These are phyloP conservation scores for Yarrowia keelungensis DNA, from an alignment of 805 yeast genomes.

Conservation along the genomic window DNA sequence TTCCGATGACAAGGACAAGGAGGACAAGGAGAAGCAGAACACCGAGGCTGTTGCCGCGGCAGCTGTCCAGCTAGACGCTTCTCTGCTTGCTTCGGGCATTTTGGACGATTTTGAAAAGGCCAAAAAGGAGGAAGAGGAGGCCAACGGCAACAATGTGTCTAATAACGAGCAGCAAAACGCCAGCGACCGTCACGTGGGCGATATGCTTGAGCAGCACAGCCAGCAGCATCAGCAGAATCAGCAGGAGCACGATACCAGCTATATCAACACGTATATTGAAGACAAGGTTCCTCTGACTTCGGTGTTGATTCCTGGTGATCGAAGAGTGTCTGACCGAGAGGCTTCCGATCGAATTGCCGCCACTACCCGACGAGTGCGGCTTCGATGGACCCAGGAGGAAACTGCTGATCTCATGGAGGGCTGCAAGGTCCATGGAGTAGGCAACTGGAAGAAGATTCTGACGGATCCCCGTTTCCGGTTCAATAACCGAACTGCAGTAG, in stretches of 20 bases:
- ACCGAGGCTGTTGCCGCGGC: slow-evolving; percentile 37
- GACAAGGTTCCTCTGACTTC: slow-evolving; percentile 36
- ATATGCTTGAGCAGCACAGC: slow-evolving; percentile 28
- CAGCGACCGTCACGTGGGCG: slow-evolving; percentile 25
- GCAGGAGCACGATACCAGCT: slow-evolving; percentile 32
- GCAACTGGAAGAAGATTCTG: slow-evolving; percentile 57
- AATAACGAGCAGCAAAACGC: slow-evolving; percentile 4
- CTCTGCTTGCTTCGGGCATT: slow-evolving; percentile 30
- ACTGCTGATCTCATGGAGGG: slow-evolving; percentile 55
- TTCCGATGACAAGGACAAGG: slow-evolving; percentile 22
- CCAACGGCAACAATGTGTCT: neutral
- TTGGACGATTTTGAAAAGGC: slow-evolving; percentile 39
- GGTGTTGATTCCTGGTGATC: slow-evolving; percentile 31
- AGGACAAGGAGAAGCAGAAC: slow-evolving; percentile 32
- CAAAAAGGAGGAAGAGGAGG: slow-evolving; percentile 35
- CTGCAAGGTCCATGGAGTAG: slow-evolving; percentile 54
- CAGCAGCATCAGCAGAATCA: slow-evolving; percentile 32
- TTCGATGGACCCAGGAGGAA: slow-evolving; percentile 55
- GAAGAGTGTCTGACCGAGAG: slow-evolving; percentile 21
- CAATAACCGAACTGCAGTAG: slow-evolving; percentile 56
- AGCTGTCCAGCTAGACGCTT: slow-evolving; percentile 35
- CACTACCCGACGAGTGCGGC: slow-evolving; percentile 48
- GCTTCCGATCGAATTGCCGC: slow-evolving; percentile 28
- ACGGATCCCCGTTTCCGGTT: slow-evolving; percentile 52
- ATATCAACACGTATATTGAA: slow-evolving; percentile 36